Conservation (phyloP, 208 protist genomes). For the Leishmania guyanensis region DNA sequence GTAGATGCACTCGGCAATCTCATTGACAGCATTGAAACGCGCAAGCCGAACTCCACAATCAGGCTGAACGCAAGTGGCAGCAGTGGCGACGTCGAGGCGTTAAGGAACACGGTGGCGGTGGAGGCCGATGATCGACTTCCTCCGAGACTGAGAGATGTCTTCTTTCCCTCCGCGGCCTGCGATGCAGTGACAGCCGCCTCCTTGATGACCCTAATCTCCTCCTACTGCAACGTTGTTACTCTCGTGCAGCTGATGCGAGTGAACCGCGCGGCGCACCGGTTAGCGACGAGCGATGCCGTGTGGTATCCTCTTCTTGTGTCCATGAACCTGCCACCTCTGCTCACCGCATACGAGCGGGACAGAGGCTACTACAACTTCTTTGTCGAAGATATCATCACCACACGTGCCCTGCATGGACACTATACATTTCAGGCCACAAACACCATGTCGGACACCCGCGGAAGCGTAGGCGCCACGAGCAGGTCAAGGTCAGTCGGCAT, state of each 20-base stretch:
- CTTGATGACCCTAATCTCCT: constrained; percentile 30
- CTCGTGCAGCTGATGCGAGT: constrained; percentile 54
- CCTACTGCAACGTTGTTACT: constrained; percentile 45
- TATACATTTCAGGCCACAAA: constrained; percentile 55
- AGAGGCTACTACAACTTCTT: constrained; percentile 66
- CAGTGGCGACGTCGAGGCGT: background rate
- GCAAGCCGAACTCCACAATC: background rate
- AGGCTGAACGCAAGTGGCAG: background rate
- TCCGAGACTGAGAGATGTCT: constrained; percentile 3
- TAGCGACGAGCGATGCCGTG: constrained; percentile 46
- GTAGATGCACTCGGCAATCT: constrained; percentile 1
- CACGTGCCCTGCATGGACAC: constrained; percentile 63
- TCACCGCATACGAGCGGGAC: constrained; percentile 25
- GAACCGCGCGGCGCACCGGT: constrained; percentile 29
- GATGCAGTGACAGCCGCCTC: background rate
- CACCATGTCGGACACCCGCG: constrained; percentile 13
- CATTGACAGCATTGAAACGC: background rate
- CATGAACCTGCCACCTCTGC: constrained; percentile 59
- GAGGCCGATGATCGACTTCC: background rate
- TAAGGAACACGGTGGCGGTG: background rate
- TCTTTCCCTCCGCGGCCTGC: constrained; percentile 14
- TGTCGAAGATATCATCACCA: constrained; percentile 65
- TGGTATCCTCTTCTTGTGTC: constrained; percentile 46
- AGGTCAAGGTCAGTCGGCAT: background rate
- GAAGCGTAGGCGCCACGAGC: constrained; percentile 18